Conservation (phyloP, 495 filamentous ascomycete species). For the Glarea lozoyensis region DNA sequence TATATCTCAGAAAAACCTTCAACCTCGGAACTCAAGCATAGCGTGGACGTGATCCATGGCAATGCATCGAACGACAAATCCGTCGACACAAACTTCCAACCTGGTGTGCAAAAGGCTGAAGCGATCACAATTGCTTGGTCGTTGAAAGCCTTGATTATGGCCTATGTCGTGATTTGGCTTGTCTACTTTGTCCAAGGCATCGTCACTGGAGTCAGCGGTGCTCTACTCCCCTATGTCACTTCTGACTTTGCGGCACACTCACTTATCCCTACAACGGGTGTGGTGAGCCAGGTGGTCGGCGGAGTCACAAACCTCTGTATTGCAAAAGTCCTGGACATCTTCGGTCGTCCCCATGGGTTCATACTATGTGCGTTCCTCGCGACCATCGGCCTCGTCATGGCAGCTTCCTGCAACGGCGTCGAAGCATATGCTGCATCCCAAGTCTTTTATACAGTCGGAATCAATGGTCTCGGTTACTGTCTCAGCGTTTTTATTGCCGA, state of each 20-base stretch:
- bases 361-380: no score
- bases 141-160: slow-evolving; percentile 31
- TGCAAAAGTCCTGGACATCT: slow-evolving; percentile 41
- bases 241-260: slow-evolving; percentile 26
- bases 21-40: no score
- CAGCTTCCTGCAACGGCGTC: slow-evolving; percentile 31
- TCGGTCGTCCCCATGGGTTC: no score
- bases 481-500: slow-evolving; percentile 53
- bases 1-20: no score
- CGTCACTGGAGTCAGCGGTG: slow-evolving; percentile 21
- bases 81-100: neutral
- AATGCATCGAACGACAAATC: neutral
- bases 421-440: slow-evolving; percentile 31
- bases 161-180: slow-evolving; percentile 26
- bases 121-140: slow-evolving; percentile 40
- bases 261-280: slow-evolving; percentile 7
- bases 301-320: slow-evolving; percentile 42
- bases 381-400: slow-evolving; percentile 33
- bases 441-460: slow-evolving; percentile 24
- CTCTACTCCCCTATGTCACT: slow-evolving; percentile 26
- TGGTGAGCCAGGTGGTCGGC: slow-evolving; percentile 37
- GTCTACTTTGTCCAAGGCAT: slow-evolving; percentile 10
- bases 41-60: no score
- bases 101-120: slow-evolving; percentile 36
- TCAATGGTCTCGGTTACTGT: slow-evolving; percentile 41